These are phyloP conservation scores for Phytophthora ramorum DNA, from an alignment of 352 stramenopile species.

Conservation along the genomic window DNA sequence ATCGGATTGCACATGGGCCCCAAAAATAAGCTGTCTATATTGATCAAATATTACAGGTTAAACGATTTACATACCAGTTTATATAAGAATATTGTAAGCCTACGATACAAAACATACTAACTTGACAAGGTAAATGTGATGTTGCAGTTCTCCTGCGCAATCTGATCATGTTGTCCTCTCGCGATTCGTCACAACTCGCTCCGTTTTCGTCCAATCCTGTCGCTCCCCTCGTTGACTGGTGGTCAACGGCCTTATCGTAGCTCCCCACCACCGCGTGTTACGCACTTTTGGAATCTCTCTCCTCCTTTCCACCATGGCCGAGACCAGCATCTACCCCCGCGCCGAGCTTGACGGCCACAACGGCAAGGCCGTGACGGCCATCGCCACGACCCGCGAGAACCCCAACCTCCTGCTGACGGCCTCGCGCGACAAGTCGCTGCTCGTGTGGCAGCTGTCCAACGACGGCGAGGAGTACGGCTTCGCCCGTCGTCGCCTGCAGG, in stretches of 20 bases:
- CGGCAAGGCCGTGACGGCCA: slow-evolving; percentile 92
- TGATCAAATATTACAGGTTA: too few species aligned
- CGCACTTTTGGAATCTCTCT: slow-evolving; percentile 42
- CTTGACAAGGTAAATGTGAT: too few species aligned
- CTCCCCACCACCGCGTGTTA: neutral
- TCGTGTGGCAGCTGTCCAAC: slow-evolving; percentile 91
- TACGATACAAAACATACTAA: too few species aligned
- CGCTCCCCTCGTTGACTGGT: neutral
- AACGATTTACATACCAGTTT: too few species aligned
- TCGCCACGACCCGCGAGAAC: slow-evolving; percentile 99
- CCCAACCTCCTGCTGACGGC: slow-evolving; percentile 98
- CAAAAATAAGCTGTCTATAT: too few species aligned
- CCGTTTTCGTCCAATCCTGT: neutral
- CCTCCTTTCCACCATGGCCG: slow-evolving; percentile 59
- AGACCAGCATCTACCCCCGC: slow-evolving; percentile 89
- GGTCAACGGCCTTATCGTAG: neutral
- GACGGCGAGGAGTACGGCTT: slow-evolving; percentile 99
- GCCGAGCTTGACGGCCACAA: slow-evolving; percentile 90
- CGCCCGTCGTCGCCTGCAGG: slow-evolving; percentile 95
- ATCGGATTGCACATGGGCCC: too few species aligned
- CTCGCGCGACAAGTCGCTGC: slow-evolving; percentile 97
- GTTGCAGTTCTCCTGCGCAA: too few species aligned
- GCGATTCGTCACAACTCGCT: too few species aligned
- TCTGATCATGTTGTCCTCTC: too few species aligned
- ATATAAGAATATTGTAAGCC: too few species aligned